Percentiles rank a stretch among this genome's conserved stretches.
phyloP scores from a whole-genome alignment of 164 flowering plant genomes.

The Litsea cubeba region DNA sequence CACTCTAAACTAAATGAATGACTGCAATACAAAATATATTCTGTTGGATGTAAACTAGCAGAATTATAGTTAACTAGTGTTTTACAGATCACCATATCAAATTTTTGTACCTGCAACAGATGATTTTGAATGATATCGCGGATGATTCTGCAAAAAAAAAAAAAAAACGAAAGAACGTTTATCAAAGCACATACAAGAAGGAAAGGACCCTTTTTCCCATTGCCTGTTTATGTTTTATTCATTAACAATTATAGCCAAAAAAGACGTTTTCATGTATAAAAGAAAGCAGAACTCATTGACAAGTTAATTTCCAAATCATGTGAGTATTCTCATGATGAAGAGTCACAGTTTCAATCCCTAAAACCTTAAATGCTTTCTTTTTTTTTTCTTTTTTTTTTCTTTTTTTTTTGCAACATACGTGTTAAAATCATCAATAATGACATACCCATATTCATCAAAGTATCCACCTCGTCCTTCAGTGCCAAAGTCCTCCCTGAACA shows the following conservation, averaged over 20 bases:
- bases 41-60: background rate
- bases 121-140: constrained; percentile 98
- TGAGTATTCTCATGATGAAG: background rate
- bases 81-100: background rate
- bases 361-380: background rate
- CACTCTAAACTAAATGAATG: background rate
- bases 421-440: background rate
- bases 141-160: constrained; percentile 64
- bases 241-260: background rate
- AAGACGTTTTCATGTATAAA: background rate
- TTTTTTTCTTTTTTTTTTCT: too few relatives aligned
- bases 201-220: background rate
- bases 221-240: background rate
- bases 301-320: background rate
- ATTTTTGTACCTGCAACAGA: constrained; percentile 55
- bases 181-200: background rate
- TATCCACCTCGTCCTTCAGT: constrained; percentile 87
- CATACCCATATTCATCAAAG: constrained; percentile 84
- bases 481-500: constrained; percentile 82
- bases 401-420: background rate
- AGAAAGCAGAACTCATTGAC: background rate
- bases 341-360: background rate
- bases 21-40: background rate
- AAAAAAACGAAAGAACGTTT: background rate
- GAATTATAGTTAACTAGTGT: background rate